Evolutionary conservation across 768 basidiomycete species (phyloP), one percentile per base, ranked within the genome.

Genomic region (Dioszegia crocea): DNA sequence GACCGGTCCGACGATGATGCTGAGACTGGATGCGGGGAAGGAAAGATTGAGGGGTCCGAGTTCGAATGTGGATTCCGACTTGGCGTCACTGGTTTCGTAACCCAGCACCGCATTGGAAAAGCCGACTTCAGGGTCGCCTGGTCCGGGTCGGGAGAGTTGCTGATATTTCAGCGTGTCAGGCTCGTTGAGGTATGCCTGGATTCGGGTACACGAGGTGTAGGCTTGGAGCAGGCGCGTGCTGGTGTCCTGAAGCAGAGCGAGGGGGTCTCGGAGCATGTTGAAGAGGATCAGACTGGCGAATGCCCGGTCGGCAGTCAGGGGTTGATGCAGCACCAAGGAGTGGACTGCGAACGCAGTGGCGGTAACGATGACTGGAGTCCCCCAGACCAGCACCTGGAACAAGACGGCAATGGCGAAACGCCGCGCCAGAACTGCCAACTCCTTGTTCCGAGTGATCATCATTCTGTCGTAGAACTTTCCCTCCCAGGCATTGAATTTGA

Each of bases 401-500:
- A 74, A 30, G 31, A 67, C 57, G 17, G 51, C 47, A 43, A 73
- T 70, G 52, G 66, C 73, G 62, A 76, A 76, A 31, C 76, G 61
- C 10, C 62, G 56, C 27, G 70, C 63, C 1, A 80, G 57, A 0
- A 75, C 70, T 5, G 23, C 43, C 19, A 80, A 64, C 65, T 80
- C 79, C 30, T 68, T 66, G 27, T 56, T 58, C 29, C 79, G 59
- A 4, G 76, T 71, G 21, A 63, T 59, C n/a, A 64, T 44, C 74
- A 80, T 78, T 33, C 70, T 65, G 17, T 75, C 71, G 51, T 71
- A 64, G 62, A 79, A 79, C 44, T 76, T 76, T 9, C 51, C 40
- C 51, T 80, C 79, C 80, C 71, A 77, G n/a, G 75, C 75, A 44
- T 74, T 75, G 66, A 75, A 79, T 50, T 79, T 79, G 67, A 80